phyloP scores from a whole-genome alignment of 768 basidiomycete species.

The Cystofilobasidium macerans region DNA sequence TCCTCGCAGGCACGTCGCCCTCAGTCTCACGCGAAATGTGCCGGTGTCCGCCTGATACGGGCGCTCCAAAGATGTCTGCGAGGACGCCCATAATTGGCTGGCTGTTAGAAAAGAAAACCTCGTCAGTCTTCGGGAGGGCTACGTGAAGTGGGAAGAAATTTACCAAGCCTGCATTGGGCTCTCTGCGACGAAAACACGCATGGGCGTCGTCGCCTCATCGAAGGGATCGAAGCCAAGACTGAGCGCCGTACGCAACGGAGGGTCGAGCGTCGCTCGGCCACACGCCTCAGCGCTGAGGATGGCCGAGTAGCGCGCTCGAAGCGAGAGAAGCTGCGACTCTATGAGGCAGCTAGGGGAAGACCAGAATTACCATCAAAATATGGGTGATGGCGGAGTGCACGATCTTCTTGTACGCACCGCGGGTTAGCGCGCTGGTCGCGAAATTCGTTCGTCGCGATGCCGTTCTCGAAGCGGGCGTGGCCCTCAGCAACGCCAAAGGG shows the following conservation, averaged over 20 bases:
- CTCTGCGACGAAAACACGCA: slow-evolving; percentile 58
- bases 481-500: slow-evolving; percentile 71
- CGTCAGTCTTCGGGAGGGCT: not conserved
- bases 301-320: slow-evolving; percentile 66
- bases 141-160: not conserved
- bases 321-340: slow-evolving; percentile 67
- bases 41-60: slow-evolving; percentile 45
- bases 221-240: slow-evolving; percentile 71
- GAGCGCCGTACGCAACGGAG: slow-evolving; percentile 40
- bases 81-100: slow-evolving; percentile 67
- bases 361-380: not conserved
- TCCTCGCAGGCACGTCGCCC: not conserved
- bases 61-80: slow-evolving; percentile 71
- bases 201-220: slow-evolving; percentile 55
- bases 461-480: slow-evolving; percentile 76
- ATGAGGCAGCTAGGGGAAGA: slow-evolving; percentile 48
- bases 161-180: not conserved
- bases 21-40: not conserved
- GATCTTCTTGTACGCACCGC: slow-evolving; percentile 38
- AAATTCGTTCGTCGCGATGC: slow-evolving; percentile 77
- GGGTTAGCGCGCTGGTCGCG: slow-evolving; percentile 80
- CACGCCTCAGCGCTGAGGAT: slow-evolving; percentile 6
- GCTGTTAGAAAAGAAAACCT: slow-evolving; percentile 43
- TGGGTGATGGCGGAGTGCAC: not conserved
- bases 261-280: slow-evolving; percentile 16